Evolutionary conservation across 768 basidiomycete genomes (phyloP).

Genomic region (Neoboletus brunneissimus): DNA sequence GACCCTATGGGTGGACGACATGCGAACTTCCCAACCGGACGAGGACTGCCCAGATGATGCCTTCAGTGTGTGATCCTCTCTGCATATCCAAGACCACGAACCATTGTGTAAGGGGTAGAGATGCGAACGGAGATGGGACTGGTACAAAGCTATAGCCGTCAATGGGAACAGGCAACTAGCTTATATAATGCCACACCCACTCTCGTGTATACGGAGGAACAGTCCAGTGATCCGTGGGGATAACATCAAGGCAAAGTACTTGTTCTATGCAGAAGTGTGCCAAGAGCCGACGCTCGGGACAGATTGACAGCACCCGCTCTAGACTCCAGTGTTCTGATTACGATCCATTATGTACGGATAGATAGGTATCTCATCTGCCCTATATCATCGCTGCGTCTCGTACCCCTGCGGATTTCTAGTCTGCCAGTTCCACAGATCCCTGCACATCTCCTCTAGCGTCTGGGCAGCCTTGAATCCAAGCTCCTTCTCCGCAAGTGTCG

Average conservation of each 20-base stretch:
- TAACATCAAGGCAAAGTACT: background rate
- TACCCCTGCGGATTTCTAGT: slow-evolving; percentile 87
- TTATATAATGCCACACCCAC: slow-evolving; percentile 12
- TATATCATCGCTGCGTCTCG: slow-evolving; percentile 26
- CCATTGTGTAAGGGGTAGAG: slow-evolving; percentile 19
- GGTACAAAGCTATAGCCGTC: background rate
- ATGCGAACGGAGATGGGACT: background rate
- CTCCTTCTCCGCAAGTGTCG: slow-evolving; percentile 85
- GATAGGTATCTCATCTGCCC: background rate
- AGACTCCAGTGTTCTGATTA: slow-evolving; percentile 5
- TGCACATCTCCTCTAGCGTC: slow-evolving; percentile 88
- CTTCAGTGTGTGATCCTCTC: slow-evolving; percentile 7
- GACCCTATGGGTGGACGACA: slow-evolving; percentile 71
- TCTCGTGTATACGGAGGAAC: no score
- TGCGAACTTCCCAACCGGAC: slow-evolving; percentile 76
- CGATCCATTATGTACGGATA: slow-evolving; percentile 21
- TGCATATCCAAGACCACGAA: slow-evolving; percentile 9
- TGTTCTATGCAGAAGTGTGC: background rate
- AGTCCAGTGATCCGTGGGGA: background rate
- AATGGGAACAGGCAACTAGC: background rate
- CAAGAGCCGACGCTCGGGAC: background rate
- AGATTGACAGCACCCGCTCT: background rate
- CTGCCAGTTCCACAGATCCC: slow-evolving; percentile 99
- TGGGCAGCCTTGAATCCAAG: slow-evolving; percentile 86
- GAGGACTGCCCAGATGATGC: slow-evolving; percentile 14